These are phyloP conservation scores for Coniella lustricola DNA, from an alignment of 2,329 filamentous ascomycete species.

Conservation along the genomic window DNA sequence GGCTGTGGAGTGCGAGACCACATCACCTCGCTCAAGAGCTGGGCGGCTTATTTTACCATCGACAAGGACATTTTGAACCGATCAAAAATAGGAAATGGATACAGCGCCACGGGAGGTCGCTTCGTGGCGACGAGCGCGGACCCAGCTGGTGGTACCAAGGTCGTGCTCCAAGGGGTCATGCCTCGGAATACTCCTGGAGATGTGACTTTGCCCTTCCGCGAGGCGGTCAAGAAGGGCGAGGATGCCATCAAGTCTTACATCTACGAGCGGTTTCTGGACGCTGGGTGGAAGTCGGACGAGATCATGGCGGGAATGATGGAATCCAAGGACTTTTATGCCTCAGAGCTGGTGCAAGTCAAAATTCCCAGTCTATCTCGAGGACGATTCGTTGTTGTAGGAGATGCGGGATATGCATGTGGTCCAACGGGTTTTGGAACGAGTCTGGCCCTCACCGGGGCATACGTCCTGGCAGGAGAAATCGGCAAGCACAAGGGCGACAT, in stretches of 20 bases:
- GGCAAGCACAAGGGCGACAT: slow-evolving; percentile 24
- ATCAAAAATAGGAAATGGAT: slow-evolving; percentile 29
- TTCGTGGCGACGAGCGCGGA: slow-evolving; percentile 21
- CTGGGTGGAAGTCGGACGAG: slow-evolving; percentile 35
- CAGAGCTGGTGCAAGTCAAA: slow-evolving; percentile 32
- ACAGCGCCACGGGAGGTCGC: slow-evolving; percentile 31
- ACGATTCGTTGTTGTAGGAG: slow-evolving; percentile 33
- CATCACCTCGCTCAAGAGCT: slow-evolving; percentile 29
- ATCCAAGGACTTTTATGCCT: slow-evolving; percentile 33
- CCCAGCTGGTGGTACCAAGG: slow-evolving; percentile 24
- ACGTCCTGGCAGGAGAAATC: slow-evolving; percentile 40
- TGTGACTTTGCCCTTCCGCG: slow-evolving; percentile 28
- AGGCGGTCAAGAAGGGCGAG: slow-evolving; percentile 30
- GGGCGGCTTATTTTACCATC: slow-evolving; percentile 36
- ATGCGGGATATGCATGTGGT: slow-evolving; percentile 35
- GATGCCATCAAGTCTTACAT: slow-evolving; percentile 26
- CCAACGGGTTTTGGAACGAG: slow-evolving; percentile 35
- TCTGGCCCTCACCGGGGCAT: slow-evolving; percentile 33
- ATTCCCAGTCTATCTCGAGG: slow-evolving; percentile 29
- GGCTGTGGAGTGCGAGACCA: slow-evolving; percentile 27
- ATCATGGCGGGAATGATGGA: slow-evolving; percentile 30
- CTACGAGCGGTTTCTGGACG: slow-evolving; percentile 25
- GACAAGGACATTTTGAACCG: slow-evolving; percentile 31
- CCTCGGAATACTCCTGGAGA: slow-evolving; percentile 22
- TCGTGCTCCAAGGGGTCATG: slow-evolving; percentile 29